phyloP scores from a whole-genome alignment of 495 filamentous ascomycete species.

The Pyronema omphalodes region DNA sequence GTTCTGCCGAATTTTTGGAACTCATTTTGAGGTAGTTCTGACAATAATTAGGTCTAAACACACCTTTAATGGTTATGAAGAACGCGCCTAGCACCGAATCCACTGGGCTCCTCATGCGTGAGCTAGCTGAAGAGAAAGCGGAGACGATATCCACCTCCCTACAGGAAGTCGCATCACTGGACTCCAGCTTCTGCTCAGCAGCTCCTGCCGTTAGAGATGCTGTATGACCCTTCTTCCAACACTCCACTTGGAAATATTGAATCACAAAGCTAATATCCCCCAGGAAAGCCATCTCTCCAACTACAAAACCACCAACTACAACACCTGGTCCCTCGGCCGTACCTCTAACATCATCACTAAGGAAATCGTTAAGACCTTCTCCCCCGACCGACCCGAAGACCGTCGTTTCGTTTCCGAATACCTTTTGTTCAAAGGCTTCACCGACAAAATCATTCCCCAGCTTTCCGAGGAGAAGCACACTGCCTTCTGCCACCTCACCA shows the following conservation, averaged over 20 bases:
- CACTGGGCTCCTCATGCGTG: background rate
- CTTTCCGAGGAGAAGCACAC: background rate
- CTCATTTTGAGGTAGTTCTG: background rate
- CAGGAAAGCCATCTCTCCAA: background rate
- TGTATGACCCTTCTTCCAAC: background rate
- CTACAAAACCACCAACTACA: slow-evolving; percentile 4
- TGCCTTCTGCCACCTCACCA: background rate
- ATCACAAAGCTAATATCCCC: background rate
- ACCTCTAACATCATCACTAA: background rate
- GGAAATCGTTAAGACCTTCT: background rate
- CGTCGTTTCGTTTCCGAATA: slow-evolving; percentile 1
- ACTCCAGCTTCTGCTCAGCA: slow-evolving; percentile 3
- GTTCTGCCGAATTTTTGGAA: background rate
- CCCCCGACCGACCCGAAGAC: background rate
- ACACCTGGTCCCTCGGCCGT: background rate
- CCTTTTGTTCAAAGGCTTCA: slow-evolving; percentile 2
- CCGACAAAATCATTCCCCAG: background rate
- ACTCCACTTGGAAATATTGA: background rate
- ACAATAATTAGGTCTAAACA: background rate
- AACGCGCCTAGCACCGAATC: background rate
- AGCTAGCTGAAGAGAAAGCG: background rate
- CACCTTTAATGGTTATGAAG: slow-evolving; percentile 1
- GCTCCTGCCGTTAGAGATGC: background rate
- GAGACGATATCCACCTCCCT: background rate
- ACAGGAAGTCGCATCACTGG: slow-evolving; percentile 1